A percentile compares a stretch with the other conserved stretches of the same genome.
These are phyloP conservation scores for Colletotrichum shisoi DNA, from an alignment of 2,329 filamentous ascomycete genomes.

Conservation along the genomic window DNA sequence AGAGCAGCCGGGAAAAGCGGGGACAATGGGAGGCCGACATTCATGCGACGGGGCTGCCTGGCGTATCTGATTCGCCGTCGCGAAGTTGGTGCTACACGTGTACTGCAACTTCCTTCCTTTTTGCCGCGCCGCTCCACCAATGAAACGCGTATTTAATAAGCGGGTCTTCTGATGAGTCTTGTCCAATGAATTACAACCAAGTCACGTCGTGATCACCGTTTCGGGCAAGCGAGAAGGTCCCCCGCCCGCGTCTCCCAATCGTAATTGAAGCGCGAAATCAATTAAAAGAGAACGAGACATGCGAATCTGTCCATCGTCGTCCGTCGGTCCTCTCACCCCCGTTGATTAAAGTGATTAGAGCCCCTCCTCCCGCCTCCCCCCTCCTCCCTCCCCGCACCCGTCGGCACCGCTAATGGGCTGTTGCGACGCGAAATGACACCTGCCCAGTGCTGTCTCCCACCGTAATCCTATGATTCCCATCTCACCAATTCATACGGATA, in stretches of 20 bases:
- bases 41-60: conserved; percentile 23
- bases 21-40: conserved; percentile 8
- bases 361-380: too few species aligned
- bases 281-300: conserved; percentile 14
- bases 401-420: conserved; percentile 11
- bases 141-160: conserved; percentile 23
- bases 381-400: conserved; percentile 3
- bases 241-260: not conserved
- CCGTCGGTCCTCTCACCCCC: not conserved
- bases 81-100: conserved; percentile 20
- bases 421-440: conserved; percentile 15
- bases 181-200: not conserved
- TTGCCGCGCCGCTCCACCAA: conserved; percentile 24
- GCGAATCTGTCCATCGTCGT: not conserved
- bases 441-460: conserved; percentile 7
- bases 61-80: conserved; percentile 19
- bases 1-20: conserved; percentile 3
- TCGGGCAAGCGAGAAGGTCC: conserved; percentile 16
- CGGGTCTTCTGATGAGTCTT: not conserved
- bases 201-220: conserved; percentile 1
- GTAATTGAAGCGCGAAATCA: conserved; percentile 20
- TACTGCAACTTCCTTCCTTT: conserved; percentile 33
- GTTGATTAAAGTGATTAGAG: conserved; percentile 7
- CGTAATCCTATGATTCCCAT: not conserved
- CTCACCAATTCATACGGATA: not conserved